Evolutionary conservation across 805 yeast genomes (phyloP).

Genomic region (Saccharomyces cerevisiae): DNA sequence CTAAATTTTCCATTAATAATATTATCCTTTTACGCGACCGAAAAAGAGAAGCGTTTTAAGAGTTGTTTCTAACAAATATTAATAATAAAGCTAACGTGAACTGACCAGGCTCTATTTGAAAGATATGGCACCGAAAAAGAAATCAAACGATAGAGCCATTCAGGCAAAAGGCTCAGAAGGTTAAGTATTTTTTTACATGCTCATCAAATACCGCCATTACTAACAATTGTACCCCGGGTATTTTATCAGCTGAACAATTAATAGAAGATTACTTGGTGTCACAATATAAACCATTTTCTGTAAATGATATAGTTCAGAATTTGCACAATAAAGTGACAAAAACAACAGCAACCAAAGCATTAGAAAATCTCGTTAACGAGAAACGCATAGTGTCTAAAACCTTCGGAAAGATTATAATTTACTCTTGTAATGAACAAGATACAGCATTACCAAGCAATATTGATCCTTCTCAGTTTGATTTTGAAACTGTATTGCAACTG

Average conservation of each 20-base stretch:
- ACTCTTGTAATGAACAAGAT: conserved; percentile 34
- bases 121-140: conserved; percentile 11
- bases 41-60: not conserved
- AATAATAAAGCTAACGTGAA: not conserved
- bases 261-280: conserved; percentile 34
- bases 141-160: conserved; percentile 5
- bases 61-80: not conserved
- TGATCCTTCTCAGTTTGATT: conserved; percentile 5
- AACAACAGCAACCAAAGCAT: conserved; percentile 30
- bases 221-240: not conserved
- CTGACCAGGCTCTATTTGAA: not conserved
- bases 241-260: conserved; percentile 25
- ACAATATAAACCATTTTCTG: conserved; percentile 43
- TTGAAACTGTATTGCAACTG: conserved; percentile 17
- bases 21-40: not conserved
- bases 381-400: conserved; percentile 32
- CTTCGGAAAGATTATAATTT: conserved; percentile 39
- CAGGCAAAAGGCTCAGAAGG: conserved; percentile 19
- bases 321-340: conserved; percentile 36
- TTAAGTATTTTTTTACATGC: conserved; percentile 3
- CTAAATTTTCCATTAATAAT: not conserved
- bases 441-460: conserved; percentile 7
- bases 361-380: conserved; percentile 32
- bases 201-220: not conserved
- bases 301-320: conserved; percentile 39